Percentiles rank a stretch among this genome's conserved stretches.
Evolutionary conservation across 106 monocot genomes (phyloP).

Genomic region (Narthecium ossifragum): DNA sequence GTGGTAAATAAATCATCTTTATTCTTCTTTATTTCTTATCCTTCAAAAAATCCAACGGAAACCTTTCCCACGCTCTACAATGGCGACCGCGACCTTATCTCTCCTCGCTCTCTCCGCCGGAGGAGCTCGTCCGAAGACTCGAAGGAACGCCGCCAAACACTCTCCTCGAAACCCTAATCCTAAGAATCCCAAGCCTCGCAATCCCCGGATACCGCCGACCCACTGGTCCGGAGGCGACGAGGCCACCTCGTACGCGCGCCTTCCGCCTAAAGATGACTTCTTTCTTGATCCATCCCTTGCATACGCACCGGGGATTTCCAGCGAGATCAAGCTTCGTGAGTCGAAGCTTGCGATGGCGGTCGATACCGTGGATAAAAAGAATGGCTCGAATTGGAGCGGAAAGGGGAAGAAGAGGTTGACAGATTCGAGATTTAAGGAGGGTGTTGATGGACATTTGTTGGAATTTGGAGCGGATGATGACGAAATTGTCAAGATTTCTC

Average conservation of each 20-base stretch:
- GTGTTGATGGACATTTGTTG: no score
- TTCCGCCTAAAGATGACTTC: slow-evolving; percentile 59
- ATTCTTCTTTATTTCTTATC: no score
- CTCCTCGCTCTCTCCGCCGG: slow-evolving; percentile 20
- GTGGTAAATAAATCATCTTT: not conserved
- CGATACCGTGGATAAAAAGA: not conserved
- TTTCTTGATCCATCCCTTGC: slow-evolving; percentile 4
- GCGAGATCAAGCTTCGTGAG: slow-evolving; percentile 33
- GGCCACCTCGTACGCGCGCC: slow-evolving; percentile 83
- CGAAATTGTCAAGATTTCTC: no score
- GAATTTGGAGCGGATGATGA: no score
- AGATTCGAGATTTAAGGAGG: no score
- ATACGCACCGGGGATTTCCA: no score
- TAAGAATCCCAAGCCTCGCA: not conserved
- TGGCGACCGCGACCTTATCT: slow-evolving; percentile 14
- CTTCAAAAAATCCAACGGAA: not conserved
- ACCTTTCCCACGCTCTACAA: not conserved
- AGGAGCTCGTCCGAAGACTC: slow-evolving; percentile 13
- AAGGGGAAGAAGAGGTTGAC: no score
- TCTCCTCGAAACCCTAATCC: slow-evolving; percentile 4
- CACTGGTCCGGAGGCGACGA: slow-evolving; percentile 20
- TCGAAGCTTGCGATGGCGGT: slow-evolving; percentile 1
- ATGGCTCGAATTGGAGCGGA: no score
- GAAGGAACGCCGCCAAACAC: slow-evolving; percentile 1
- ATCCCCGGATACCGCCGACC: slow-evolving; percentile 3